These are phyloP conservation scores for Sporothrix sp. DNA, from an alignment of 2,329 filamentous ascomycete genomes.

Conservation along the genomic window DNA sequence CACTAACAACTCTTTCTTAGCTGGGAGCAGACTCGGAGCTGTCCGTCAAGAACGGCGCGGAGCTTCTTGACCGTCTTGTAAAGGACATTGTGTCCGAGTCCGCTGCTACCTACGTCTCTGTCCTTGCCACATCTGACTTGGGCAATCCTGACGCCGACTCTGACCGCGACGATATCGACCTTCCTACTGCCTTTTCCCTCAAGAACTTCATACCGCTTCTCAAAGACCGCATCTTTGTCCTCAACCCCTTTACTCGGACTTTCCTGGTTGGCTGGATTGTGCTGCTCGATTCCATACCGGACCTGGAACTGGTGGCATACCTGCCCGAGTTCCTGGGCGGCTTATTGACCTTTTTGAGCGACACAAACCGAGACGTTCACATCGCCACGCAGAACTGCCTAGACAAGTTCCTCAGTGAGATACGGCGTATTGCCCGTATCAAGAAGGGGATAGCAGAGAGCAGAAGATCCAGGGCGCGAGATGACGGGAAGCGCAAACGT, in stretches of 20 bases:
- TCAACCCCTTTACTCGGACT: conserved; percentile 88
- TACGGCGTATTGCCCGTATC: conserved; percentile 84
- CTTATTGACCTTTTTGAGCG: conserved; percentile 82
- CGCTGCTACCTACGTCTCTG: conserved; percentile 85
- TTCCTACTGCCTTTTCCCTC: conserved; percentile 85
- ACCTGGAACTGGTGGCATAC: conserved; percentile 87
- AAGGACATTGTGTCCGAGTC: conserved; percentile 96
- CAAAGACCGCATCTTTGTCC: conserved; percentile 85
- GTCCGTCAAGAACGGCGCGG: conserved; percentile 95
- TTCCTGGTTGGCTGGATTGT: conserved; percentile 97
- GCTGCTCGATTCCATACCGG: conserved; percentile 88
- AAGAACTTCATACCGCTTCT: conserved; percentile 84
- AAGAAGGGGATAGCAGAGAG: conserved; percentile 89
- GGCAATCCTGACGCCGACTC: conserved; percentile 34
- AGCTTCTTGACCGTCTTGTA: conserved; percentile 85
- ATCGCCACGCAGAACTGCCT: conserved; percentile 81
- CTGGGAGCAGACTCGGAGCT: conserved; percentile 91
- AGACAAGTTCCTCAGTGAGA: conserved; percentile 84
- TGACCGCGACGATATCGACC: conserved; percentile 34
- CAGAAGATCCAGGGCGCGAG: conserved; percentile 50
- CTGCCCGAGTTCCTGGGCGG: conserved; percentile 86
- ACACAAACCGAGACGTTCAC: conserved; percentile 88
- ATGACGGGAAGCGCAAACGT: conserved; percentile 57
- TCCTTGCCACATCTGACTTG: conserved; percentile 53
- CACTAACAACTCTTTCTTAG: conserved; percentile 24